Base-by-base conservation (phyloP, 129 eudicot genomes). In the Oenanthe sinensis region DNA sequence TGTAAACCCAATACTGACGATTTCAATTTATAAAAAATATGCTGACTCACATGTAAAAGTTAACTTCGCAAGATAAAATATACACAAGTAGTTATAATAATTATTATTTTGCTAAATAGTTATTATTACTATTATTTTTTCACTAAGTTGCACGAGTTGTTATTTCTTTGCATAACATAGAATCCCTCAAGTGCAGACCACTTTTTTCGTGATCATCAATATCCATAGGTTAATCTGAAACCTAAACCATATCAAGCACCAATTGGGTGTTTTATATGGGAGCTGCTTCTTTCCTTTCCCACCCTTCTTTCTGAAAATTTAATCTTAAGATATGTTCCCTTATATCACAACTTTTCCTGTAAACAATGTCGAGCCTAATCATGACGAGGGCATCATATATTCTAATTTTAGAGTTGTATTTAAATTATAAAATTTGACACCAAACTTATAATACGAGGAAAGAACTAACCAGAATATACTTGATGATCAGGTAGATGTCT, bases 401-500 rank as follows among this genome's bases (percentile, higher is more conserved):
- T 60, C 33, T 60, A 60, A 60, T 60, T 1, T 14, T 30, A 67
- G 42, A 26, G 9, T 15, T 33, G 72, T 12, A 24, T 62, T 26
- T 24, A 0, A 5, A 24, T 62, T 62, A 24, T 62, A 15, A 24
- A 62, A 15, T 24, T 19, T 54, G 9, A 54, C 20, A n/a, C 71
- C 19, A 63, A 68, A 16, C 73, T 69, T 13, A 69, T 4, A 16
- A 39, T 39, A 70, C 1, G 15, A 19, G 12, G 16, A 39, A 39
- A 73, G 60, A 76, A 78, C 88, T 84, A 75, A 81, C 98, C 96
- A 26, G 92, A 83, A 81, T 71, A 83, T 85, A 88, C 73, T 65
- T 86, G 79, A 71, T 82, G 87, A 74, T 89, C 92, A 77, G 98
- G 96, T 71, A 92, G 79, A 84, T 88, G 96, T 80, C 90, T 83